Percentiles rank a stretch among this genome's conserved stretches.
Conservation (phyloP, 2,329 filamentous ascomycete species). For the Trichophyton equinum region DNA sequence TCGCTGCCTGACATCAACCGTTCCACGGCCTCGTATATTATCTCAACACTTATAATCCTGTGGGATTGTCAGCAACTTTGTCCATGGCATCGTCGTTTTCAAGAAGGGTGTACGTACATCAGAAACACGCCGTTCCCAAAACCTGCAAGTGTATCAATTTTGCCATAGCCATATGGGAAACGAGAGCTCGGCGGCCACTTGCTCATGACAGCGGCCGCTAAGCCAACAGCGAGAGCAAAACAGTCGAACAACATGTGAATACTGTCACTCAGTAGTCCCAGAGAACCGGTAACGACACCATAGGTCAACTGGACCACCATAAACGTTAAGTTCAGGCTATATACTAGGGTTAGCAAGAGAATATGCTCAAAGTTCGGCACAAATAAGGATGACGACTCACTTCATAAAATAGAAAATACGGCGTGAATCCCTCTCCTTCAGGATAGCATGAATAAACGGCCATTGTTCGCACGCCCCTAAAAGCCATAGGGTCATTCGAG, state of each 20-base stretch:
- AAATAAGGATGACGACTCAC: conserved; percentile 38
- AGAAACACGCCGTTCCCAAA: conserved; percentile 94
- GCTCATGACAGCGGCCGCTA: conserved; percentile 85
- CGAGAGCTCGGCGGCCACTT: conserved; percentile 86
- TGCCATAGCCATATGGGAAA: conserved; percentile 92
- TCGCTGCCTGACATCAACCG: conserved; percentile 71
- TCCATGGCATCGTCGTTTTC: background rate
- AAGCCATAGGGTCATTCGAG: conserved; percentile 58
- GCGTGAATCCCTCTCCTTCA: conserved; percentile 83
- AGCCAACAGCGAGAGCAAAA: conserved; percentile 74
- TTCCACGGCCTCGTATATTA: conserved; percentile 88
- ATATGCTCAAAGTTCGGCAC: background rate
- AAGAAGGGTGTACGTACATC: conserved; percentile 46
- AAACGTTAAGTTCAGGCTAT: conserved; percentile 80
- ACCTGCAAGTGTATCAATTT: conserved; percentile 89
- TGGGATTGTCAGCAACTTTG: background rate
- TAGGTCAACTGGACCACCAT: conserved; percentile 94
- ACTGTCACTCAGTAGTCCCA: conserved; percentile 91
- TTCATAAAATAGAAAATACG: conserved; percentile 95
- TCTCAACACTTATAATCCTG: conserved; percentile 86
- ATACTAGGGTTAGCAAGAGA: background rate
- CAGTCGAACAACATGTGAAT: conserved; percentile 99
- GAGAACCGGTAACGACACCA: conserved; percentile 80
- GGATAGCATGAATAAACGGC: conserved; percentile 71
- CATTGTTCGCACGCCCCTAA: conserved; percentile 57